Evolutionary conservation across 345 rosid genomes (phyloP).

Genomic region (Bruguiera gymnorhiza): DNA sequence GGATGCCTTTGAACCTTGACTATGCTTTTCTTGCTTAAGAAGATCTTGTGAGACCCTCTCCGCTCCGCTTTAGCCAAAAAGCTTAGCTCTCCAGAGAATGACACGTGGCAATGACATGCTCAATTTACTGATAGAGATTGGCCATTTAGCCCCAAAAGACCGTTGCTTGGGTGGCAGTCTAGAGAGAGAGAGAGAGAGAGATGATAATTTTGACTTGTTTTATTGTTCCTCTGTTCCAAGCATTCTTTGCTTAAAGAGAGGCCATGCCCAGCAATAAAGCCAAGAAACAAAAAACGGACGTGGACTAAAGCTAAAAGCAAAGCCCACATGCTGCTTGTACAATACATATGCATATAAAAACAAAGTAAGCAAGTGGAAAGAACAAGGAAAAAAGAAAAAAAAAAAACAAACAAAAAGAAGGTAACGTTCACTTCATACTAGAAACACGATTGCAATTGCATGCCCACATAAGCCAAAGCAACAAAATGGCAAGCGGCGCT

Average conservation of each 20-base stretch:
- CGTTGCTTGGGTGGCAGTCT: not conserved
- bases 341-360: not conserved
- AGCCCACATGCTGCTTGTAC: not conserved
- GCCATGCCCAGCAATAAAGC: constrained; percentile 70
- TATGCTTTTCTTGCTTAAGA: constrained; percentile 61
- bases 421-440: not conserved
- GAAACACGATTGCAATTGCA: not conserved
- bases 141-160: too few species aligned
- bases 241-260: constrained; percentile 76
- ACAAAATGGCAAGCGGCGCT: constrained; percentile 5
- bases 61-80: constrained; percentile 30
- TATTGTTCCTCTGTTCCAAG: constrained; percentile 55
- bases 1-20: constrained; percentile 55
- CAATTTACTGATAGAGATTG: not conserved
- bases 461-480: constrained; percentile 14
- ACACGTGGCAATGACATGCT: constrained; percentile 17
- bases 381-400: too few species aligned
- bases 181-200: constrained; percentile 4
- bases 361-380: not conserved
- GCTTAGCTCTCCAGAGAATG: constrained; percentile 25
- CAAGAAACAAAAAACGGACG: constrained; percentile 24
- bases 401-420: too few species aligned
- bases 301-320: constrained; percentile 26
- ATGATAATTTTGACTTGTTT: constrained; percentile 23
- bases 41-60: constrained; percentile 38